Evolutionary conservation across 2,329 filamentous ascomycete genomes (phyloP), one percentile per base, ranked within the genome.

Genomic region (Diaporthe destruens): DNA sequence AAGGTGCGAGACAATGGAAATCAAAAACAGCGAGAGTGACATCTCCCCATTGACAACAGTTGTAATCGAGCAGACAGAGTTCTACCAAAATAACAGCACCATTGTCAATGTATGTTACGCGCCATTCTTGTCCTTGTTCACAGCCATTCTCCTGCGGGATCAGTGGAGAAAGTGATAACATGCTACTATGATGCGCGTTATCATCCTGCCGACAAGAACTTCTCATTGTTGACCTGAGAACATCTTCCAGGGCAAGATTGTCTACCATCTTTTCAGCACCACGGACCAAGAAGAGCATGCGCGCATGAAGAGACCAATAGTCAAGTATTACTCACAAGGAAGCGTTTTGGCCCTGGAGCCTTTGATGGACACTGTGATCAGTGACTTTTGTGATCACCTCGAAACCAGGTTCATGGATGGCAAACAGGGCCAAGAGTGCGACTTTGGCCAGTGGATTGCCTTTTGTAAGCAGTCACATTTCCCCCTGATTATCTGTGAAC

Each of bases 341-440:
- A 57, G 54, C 14, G 54, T 57, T 9, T 23, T 57, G 2, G 36
- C 54, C 14, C 20, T 57, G 32, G 54, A 57, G 20, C 54, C 54
- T 16, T 4, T 57, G 32, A 57, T 57, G 54, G 20, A 57, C 7
- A 57, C 20, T 6, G 54, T 39, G 4, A 57, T 57, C 2, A 12
- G 54, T 5, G 54, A 57, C 32, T 57, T 57, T 5, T 57, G 54
- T 39, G 54, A 57, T 23, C 54, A 57, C 7, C 54, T 57, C 2
- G 54, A 57, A 57, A 57, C 4, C 32, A 57, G 20, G 11, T 57
- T 57, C 20, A 57, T 57, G 32, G 23, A 39, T 39, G 32, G 11
- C 54, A 57, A 39, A 0, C 32, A 57, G 6, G 23, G 12, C 0
- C 4, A 39, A 3, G 11, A 57, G 6, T 57, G 79, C 20, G 54